These are phyloP conservation scores for Boletus reticuloceps DNA, from an alignment of 768 basidiomycete species.

Conservation along the genomic window DNA sequence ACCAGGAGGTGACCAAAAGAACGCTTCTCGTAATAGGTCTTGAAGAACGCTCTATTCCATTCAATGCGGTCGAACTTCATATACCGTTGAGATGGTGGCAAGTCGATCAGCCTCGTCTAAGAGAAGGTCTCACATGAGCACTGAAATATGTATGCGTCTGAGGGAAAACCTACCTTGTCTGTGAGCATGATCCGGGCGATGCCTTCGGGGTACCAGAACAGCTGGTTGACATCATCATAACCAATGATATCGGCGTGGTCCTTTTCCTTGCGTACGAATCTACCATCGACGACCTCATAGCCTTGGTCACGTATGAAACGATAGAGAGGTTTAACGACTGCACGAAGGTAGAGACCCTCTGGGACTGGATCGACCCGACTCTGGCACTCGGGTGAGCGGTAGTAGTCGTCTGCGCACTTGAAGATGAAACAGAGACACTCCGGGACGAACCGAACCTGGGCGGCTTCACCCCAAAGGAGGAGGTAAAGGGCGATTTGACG, in stretches of 20 bases:
- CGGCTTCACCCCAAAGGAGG: constrained; percentile 97
- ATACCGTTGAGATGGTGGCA: constrained; percentile 88
- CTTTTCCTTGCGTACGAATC: constrained; percentile 88
- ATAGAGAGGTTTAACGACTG: constrained; percentile 92
- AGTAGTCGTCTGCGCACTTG: constrained; percentile 99
- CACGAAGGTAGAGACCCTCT: constrained; percentile 90
- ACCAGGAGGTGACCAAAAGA: constrained; percentile 95
- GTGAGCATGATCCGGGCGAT: constrained; percentile 86
- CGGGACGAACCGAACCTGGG: constrained; percentile 94
- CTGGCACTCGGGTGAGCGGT: constrained; percentile 98
- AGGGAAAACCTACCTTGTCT: constrained; percentile 67
- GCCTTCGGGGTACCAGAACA: constrained; percentile 99
- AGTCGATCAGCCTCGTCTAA: constrained; percentile 86
- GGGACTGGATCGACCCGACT: constrained; percentile 87
- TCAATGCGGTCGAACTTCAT: constrained; percentile 97
- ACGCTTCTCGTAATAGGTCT: constrained; percentile 97
- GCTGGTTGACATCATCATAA: constrained; percentile 97
- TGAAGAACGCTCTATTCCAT: constrained; percentile 97
- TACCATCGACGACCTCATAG: constrained; percentile 93
- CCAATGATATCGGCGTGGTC: constrained; percentile 96
- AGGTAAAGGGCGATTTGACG: constrained; percentile 95
- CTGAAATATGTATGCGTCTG: background rate
- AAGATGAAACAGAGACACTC: constrained; percentile 99
- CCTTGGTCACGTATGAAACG: constrained; percentile 97
- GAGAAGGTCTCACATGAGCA: background rate